Evolutionary conservation across 805 yeast genomes (phyloP).

Genomic region (Ogataea pilisensis): DNA sequence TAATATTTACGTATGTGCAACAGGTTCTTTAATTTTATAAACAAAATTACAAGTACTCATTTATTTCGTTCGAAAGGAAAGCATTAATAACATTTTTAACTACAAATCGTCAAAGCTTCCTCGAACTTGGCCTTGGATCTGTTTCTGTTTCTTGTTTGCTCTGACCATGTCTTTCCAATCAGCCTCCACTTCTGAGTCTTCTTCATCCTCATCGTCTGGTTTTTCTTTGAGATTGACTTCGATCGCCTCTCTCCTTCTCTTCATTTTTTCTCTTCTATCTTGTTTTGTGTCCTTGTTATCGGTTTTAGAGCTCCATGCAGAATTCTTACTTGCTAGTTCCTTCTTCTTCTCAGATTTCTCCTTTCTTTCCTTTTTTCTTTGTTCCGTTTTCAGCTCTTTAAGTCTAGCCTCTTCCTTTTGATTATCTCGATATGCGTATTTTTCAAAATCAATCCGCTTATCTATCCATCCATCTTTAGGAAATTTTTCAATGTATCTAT

Average conservation of each 20-base stretch:
- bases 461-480: conserved; percentile 76
- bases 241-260: conserved; percentile 63
- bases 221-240: conserved; percentile 47
- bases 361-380: conserved; percentile 32
- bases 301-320: conserved; percentile 76
- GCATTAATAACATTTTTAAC: too few relatives aligned
- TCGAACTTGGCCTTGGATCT: conserved; percentile 33
- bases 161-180: conserved; percentile 90
- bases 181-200: conserved; percentile 41
- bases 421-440: conserved; percentile 58
- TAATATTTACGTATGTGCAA: too few relatives aligned
- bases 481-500: conserved; percentile 45
- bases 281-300: conserved; percentile 58
- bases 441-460: conserved; percentile 60
- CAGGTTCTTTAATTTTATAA: background rate
- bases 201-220: conserved; percentile 37
- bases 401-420: conserved; percentile 60
- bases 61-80: too few relatives aligned
- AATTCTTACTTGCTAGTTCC: conserved; percentile 47
- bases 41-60: too few relatives aligned
- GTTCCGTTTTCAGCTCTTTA: conserved; percentile 49
- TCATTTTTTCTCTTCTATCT: conserved; percentile 64
- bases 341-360: conserved; percentile 40
- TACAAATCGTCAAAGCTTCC: conserved; percentile 62
- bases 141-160: conserved; percentile 58